These are phyloP conservation scores for Tanacetum coccineum DNA, from an alignment of 129 eudicot species.

Conservation along the genomic window DNA sequence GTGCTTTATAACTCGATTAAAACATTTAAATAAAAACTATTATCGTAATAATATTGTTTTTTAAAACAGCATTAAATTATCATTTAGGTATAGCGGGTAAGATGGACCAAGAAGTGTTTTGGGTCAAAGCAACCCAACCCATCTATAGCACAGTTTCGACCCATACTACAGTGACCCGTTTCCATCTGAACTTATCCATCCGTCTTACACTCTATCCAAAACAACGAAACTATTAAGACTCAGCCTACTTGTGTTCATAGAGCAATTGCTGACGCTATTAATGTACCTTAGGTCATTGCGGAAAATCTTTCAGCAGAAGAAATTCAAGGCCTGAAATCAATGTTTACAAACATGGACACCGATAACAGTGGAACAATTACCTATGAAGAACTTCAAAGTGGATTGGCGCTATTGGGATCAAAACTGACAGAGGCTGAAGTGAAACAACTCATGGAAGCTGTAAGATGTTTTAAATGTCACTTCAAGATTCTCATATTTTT, in stretches of 20 bases:
- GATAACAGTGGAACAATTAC: conserved; percentile 87
- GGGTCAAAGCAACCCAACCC: too few species aligned
- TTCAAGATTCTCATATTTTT: conserved; percentile 12
- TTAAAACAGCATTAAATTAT: too few species aligned
- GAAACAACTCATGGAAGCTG: conserved; percentile 93
- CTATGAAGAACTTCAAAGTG: conserved; percentile 79
- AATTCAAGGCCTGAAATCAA: conserved; percentile 83
- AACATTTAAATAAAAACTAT: too few species aligned
- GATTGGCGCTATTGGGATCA: conserved; percentile 87
- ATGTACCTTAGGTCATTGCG: conserved; percentile 61
- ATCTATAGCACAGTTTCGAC: too few species aligned
- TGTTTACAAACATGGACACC: conserved; percentile 84
- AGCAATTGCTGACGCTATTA: too few species aligned
- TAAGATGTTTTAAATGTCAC: conserved; percentile 31
- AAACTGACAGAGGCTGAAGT: conserved; percentile 88
- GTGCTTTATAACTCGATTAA: too few species aligned
- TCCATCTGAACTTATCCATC: too few species aligned
- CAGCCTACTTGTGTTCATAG: too few species aligned
- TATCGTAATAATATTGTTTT: too few species aligned
- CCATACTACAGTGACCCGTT: too few species aligned
- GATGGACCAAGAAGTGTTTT: too few species aligned
- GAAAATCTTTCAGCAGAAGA: conserved; percentile 83
- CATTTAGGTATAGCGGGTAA: too few species aligned
- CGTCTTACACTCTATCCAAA: neutral
- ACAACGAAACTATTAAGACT: neutral